Conservation (phyloP, 305 asterid species). For the Solanum hybrid region DNA sequence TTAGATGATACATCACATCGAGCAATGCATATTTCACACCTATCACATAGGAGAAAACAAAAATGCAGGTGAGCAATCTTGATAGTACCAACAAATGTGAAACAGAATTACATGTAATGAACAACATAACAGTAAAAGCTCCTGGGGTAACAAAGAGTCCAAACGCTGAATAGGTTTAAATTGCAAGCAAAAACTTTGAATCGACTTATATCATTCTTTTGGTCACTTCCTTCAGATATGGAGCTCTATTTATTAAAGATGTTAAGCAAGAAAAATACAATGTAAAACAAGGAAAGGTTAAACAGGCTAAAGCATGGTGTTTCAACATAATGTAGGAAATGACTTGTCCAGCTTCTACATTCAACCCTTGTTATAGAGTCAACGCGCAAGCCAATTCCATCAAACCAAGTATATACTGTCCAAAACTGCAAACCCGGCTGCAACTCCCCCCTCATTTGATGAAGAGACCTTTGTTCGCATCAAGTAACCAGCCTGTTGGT, state of each 20-base stretch:
- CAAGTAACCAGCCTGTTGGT: slow-evolving; percentile 61
- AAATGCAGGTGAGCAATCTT: not conserved
- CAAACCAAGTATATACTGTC: slow-evolving; percentile 83
- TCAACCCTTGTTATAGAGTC: not conserved
- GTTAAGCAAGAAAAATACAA: not conserved
- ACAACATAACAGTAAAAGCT: not conserved
- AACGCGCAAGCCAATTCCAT: not conserved
- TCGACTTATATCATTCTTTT: not conserved
- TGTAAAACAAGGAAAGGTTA: not conserved
- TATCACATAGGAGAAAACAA: not conserved
- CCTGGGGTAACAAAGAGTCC: not conserved
- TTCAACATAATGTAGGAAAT: not conserved
- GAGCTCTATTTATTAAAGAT: not conserved
- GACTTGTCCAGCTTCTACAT: not conserved
- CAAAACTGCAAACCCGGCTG: slow-evolving; percentile 84
- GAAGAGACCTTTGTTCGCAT: slow-evolving; percentile 93
- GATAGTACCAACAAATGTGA: not conserved
- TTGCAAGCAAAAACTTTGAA: not conserved
- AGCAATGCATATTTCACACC: not conserved
- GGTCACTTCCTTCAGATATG: not conserved
- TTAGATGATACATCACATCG: not conserved
- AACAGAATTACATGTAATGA: not conserved
- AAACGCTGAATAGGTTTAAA: not conserved
- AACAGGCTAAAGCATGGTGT: not conserved
- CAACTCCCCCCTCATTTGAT: slow-evolving; percentile 91